These are phyloP conservation scores for Scutellaria minor DNA, from an alignment of 257 asterid genomes.

Conservation along the genomic window DNA sequence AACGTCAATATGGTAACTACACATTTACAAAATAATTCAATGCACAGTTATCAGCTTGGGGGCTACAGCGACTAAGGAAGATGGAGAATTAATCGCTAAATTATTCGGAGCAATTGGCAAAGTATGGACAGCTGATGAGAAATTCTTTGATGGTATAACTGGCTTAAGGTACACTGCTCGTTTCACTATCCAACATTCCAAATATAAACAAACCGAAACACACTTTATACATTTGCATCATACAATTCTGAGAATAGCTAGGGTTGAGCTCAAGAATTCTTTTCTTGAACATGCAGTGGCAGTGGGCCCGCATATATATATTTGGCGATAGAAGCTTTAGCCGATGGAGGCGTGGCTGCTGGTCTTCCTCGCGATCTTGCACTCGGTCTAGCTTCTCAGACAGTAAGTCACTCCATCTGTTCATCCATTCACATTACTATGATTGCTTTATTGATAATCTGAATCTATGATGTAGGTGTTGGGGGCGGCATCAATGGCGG, in stretches of 20 bases:
- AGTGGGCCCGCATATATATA: slow-evolving; percentile 96
- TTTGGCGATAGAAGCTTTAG: slow-evolving; percentile 94
- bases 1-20: not conserved
- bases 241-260: not conserved
- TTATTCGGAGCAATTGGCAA: slow-evolving; percentile 90
- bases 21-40: too few species aligned
- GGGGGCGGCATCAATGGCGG: slow-evolving; percentile 92
- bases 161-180: slow-evolving; percentile 68
- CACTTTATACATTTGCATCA: not conserved
- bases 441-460: not conserved
- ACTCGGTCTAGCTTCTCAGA: slow-evolving; percentile 90
- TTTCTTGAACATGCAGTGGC: slow-evolving; percentile 59
- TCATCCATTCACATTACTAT: not conserved
- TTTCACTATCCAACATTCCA: slow-evolving; percentile 8
- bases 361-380: slow-evolving; percentile 95
- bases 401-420: slow-evolving; percentile 52
- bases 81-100: slow-evolving; percentile 67
- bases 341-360: slow-evolving; percentile 99
- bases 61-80: slow-evolving; percentile 69
- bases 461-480: slow-evolving; percentile 60
- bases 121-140: slow-evolving; percentile 94
- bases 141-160: slow-evolving; percentile 84
- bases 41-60: slow-evolving; percentile 73
- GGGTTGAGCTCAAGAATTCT: slow-evolving; percentile 7
- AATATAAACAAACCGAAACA: not conserved